Evolutionary conservation across 1,139 yeast species (phyloP).

Genomic region (Meyerozyma elateridarum): DNA sequence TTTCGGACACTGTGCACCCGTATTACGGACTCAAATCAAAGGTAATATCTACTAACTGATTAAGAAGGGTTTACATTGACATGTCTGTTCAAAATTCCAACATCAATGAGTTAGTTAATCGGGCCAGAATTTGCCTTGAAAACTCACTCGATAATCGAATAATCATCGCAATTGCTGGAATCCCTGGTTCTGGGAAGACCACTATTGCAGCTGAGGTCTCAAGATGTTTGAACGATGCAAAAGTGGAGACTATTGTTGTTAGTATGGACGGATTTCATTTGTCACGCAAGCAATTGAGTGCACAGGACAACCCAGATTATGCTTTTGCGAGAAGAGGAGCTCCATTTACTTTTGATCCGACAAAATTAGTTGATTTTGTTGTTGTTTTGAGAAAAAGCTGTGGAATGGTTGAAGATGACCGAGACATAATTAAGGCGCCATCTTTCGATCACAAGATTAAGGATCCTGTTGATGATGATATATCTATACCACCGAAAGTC

Average conservation of each 20-base stretch:
- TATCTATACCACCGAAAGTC: constrained; percentile 36
- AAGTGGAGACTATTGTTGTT: constrained; percentile 7
- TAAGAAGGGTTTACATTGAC: too few relatives aligned
- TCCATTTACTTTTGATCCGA: constrained; percentile 15
- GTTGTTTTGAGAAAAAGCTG: constrained; percentile 6
- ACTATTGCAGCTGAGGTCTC: constrained; percentile 44
- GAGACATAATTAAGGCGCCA: constrained; percentile 55
- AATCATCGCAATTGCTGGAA: constrained; percentile 57
- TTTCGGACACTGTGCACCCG: too few relatives aligned
- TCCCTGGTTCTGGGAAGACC: constrained; percentile 83
- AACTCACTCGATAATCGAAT: not conserved
- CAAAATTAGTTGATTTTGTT: constrained; percentile 9
- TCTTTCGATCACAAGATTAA: constrained; percentile 70
- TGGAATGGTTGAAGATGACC: too few relatives aligned
- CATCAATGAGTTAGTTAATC: not conserved
- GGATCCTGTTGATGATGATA: constrained; percentile 58
- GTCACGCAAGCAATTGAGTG: constrained; percentile 10
- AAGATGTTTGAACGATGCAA: constrained; percentile 6
- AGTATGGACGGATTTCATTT: constrained; percentile 16
- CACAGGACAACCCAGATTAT: constrained; percentile 10
- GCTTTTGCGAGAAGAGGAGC: constrained; percentile 15
- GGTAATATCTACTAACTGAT: too few relatives aligned
- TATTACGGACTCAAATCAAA: too few relatives aligned
- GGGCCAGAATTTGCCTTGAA: not conserved
- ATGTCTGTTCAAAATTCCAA: too few relatives aligned